Evolutionary conservation across 129 eudicot species (phyloP).

Genomic region (Ambrosia trifida): DNA sequence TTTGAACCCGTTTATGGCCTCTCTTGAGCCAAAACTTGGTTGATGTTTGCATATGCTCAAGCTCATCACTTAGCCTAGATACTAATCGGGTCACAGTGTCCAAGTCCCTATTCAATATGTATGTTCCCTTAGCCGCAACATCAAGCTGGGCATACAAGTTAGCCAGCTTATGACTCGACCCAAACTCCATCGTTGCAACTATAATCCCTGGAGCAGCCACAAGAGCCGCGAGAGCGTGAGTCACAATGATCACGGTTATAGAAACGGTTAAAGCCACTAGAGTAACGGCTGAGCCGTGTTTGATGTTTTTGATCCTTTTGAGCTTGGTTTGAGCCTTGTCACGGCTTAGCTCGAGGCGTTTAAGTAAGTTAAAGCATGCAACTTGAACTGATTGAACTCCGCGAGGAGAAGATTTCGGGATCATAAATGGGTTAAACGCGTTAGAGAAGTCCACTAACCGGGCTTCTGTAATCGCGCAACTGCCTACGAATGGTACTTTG

Average conservation of each 20-base stretch:
- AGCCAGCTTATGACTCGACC: conserved; percentile 40
- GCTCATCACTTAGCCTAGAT: conserved; percentile 68
- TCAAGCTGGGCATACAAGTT: conserved; percentile 62
- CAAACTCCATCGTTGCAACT: conserved; percentile 47
- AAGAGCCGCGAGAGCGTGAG: conserved; percentile 57
- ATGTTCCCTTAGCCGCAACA: conserved; percentile 77
- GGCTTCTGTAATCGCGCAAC: conserved; percentile 32
- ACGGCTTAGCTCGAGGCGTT: conserved; percentile 66
- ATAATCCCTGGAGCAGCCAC: conserved; percentile 69
- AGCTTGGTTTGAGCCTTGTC: conserved; percentile 62
- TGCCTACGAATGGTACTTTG: conserved; percentile 3
- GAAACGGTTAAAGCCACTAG: conserved; percentile 69
- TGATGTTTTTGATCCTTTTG: conserved; percentile 40
- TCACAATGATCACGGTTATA: conserved; percentile 47
- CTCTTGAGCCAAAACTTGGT: conserved; percentile 56
- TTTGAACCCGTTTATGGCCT: conserved; percentile 60
- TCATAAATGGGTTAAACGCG: conserved; percentile 63
- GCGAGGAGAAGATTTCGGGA: conserved; percentile 45
- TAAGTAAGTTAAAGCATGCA: conserved; percentile 60
- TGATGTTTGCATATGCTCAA: conserved; percentile 55
- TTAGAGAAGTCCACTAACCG: conserved; percentile 50
- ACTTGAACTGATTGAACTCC: conserved; percentile 52
- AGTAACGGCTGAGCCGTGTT: conserved; percentile 54
- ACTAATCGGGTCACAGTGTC: conserved; percentile 74
- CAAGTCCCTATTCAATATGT: conserved; percentile 71